Evolutionary conservation across 1,284 basidiomycete species (phyloP).

Genomic region (Peniophora sp.): DNA sequence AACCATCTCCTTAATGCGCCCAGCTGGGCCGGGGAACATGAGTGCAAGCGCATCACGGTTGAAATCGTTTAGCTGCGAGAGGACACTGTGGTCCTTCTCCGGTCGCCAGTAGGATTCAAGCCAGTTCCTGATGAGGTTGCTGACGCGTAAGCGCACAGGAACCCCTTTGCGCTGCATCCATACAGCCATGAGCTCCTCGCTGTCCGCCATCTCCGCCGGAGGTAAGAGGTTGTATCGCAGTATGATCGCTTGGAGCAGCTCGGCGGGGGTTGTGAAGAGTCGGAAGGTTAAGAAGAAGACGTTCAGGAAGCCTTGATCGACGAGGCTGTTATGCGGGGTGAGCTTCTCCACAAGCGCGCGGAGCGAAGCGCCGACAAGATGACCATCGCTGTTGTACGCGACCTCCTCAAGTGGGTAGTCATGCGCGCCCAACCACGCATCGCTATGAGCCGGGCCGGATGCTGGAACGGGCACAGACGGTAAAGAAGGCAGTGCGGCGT

Average conservation of each 20-base stretch:
- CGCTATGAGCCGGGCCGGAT: constrained; percentile 26
- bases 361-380: constrained; percentile 87
- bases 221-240: constrained; percentile 75
- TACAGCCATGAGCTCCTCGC: constrained; percentile 54
- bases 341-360: constrained; percentile 88
- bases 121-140: constrained; percentile 92
- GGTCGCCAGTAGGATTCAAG: constrained; percentile 86
- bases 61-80: constrained; percentile 58
- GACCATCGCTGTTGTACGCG: constrained; percentile 84
- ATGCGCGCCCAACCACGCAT: constrained; percentile 54
- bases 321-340: constrained; percentile 89
- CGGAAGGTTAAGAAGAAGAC: constrained; percentile 97
- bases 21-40: constrained; percentile 63
- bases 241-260: constrained; percentile 73
- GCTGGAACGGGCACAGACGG: constrained; percentile 20
- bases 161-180: constrained; percentile 86
- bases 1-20: constrained; percentile 70
- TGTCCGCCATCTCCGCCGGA: constrained; percentile 35
- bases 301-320: constrained; percentile 77
- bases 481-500: constrained; percentile 35
- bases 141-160: constrained; percentile 84
- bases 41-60: constrained; percentile 50
- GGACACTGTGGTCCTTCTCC: constrained; percentile 51
- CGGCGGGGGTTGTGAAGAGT: constrained; percentile 77
- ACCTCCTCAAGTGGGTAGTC: constrained; percentile 79